Conservation (phyloP, 2,329 filamentous ascomycete species). For the Trichoderma cornu-damae region DNA sequence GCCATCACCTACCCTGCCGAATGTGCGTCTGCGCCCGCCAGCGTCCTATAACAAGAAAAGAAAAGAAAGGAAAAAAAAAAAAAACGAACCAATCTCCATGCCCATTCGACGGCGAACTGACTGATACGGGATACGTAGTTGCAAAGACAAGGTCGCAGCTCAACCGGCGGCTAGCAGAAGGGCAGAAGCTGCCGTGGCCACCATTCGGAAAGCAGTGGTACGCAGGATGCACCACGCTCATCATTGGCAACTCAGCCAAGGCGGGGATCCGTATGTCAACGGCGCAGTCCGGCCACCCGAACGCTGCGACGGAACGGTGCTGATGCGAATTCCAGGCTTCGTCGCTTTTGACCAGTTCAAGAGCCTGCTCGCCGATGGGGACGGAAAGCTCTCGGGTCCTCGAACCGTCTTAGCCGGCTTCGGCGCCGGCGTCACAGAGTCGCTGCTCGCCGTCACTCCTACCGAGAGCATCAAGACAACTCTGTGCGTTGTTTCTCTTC, state of each 20-base stretch:
- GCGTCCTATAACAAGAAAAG: background rate
- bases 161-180: constrained; percentile 74
- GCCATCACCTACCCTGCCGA: constrained; percentile 92
- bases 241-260: constrained; percentile 95
- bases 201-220: constrained; percentile 95
- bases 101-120: constrained; percentile 3
- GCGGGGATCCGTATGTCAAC: constrained; percentile 75
- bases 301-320: background rate
- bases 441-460: constrained; percentile 85
- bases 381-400: constrained; percentile 86
- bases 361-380: constrained; percentile 68
- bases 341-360: constrained; percentile 97
- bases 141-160: constrained; percentile 94
- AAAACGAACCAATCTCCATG: background rate
- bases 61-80: no score
- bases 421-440: constrained; percentile 91
- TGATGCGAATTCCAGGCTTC: constrained; percentile 46
- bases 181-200: constrained; percentile 88
- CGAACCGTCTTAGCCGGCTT: constrained; percentile 90
- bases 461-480: constrained; percentile 99
- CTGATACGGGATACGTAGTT: constrained; percentile 51
- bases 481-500: constrained; percentile 44
- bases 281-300: background rate
- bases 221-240: constrained; percentile 92
- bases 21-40: constrained; percentile 50